Conservation (phyloP, 305 asterid species). For the Nicotiana rustica region DNA sequence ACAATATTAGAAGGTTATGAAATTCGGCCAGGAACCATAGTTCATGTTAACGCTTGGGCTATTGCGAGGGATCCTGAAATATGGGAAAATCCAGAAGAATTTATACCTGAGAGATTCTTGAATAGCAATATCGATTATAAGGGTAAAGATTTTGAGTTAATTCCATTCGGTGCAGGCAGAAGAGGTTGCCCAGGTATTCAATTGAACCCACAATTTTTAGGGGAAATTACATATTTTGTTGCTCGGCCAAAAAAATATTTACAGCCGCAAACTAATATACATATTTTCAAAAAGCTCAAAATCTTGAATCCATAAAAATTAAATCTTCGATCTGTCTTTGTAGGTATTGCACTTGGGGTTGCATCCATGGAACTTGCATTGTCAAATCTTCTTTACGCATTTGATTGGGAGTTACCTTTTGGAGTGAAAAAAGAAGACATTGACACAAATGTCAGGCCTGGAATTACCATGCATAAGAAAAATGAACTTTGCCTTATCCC, state of each 20-base stretch:
- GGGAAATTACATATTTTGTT: too few relatives aligned
- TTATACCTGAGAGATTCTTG: neutral
- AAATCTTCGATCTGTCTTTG: neutral
- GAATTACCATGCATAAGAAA: slow-evolving; percentile 28
- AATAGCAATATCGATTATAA: neutral
- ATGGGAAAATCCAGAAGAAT: slow-evolving; percentile 21
- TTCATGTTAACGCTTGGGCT: neutral
- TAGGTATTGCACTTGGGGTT: neutral
- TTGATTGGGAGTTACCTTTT: slow-evolving; percentile 19
- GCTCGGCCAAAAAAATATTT: too few relatives aligned
- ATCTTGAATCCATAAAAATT: neutral
- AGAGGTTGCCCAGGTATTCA: slow-evolving; percentile 1
- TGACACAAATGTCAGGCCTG: slow-evolving; percentile 3
- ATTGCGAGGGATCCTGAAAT: neutral
- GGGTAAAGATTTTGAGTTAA: neutral
- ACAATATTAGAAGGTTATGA: neutral
- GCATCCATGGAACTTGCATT: neutral
- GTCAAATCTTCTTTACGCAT: slow-evolving; percentile 13
- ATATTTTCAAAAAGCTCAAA: too few relatives aligned
- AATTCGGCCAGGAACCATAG: neutral
- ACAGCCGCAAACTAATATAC: too few relatives aligned
- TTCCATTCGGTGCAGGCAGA: slow-evolving; percentile 28
- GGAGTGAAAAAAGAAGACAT: slow-evolving; percentile 26
- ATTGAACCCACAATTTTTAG: too few relatives aligned
- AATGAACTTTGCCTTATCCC: slow-evolving; percentile 18